phyloP scores from a whole-genome alignment of 192 early-diverging fungal genomes.

The Coemansia sp. region DNA sequence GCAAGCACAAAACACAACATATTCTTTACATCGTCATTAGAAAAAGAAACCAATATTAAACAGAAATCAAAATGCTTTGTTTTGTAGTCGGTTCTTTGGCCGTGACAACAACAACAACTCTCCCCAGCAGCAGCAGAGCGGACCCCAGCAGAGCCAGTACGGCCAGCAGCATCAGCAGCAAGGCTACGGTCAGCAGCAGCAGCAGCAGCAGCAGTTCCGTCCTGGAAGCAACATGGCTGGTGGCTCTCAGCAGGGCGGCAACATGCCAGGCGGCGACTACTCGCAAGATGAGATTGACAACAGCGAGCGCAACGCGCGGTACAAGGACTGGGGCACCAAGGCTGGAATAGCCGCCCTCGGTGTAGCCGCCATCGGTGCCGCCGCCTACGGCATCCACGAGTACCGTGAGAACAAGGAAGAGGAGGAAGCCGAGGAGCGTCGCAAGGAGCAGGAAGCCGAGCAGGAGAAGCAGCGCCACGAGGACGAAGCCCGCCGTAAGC shows the following conservation, averaged over 20 bases:
- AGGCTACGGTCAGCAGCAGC: constrained; percentile 31
- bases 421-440: constrained; percentile 19
- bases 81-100: constrained; percentile 30
- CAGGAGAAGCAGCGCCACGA: constrained; percentile 17
- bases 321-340: constrained; percentile 41
- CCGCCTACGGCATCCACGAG: constrained; percentile 48
- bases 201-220: constrained; percentile 19
- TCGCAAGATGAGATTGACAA: constrained; percentile 45
- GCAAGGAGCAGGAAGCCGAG: constrained; percentile 10
- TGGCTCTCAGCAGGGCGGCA: constrained; percentile 28
- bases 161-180: constrained; percentile 30
- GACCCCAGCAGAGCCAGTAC: constrained; percentile 13
- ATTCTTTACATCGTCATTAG: not conserved
- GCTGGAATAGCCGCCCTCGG: constrained; percentile 28
- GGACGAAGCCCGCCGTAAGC: constrained; percentile 14
- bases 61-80: not conserved
- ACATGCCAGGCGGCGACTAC: constrained; percentile 42
- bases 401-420: constrained; percentile 38
- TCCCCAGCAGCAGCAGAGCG: constrained; percentile 20
- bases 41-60: not conserved
- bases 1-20: not conserved
- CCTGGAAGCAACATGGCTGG: constrained; percentile 40
- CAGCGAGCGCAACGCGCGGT: constrained; percentile 23
- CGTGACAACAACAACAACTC: constrained; percentile 11
- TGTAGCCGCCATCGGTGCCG: constrained; percentile 31